Percentiles rank a stretch among this genome's conserved stretches.
These are phyloP conservation scores for Vaccinium macrocarpon DNA, from an alignment of 148 eudicot genomes.

Conservation along the genomic window DNA sequence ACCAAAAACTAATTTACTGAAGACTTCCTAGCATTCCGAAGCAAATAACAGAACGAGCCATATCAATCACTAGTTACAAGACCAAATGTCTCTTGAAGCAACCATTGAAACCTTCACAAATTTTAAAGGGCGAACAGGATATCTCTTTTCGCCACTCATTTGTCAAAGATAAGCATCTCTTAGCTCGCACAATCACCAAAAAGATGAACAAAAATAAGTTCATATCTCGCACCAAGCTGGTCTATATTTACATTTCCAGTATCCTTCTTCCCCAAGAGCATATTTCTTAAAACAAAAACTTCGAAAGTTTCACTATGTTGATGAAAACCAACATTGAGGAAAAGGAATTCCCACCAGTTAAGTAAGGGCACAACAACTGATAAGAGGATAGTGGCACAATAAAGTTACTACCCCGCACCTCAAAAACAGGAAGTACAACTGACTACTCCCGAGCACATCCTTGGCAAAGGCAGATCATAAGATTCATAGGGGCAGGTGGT, in stretches of 20 bases:
- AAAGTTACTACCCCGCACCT: background rate
- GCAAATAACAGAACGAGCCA: background rate
- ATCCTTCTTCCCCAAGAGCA: background rate
- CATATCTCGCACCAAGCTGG: background rate
- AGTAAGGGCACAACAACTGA: background rate
- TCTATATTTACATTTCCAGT: background rate
- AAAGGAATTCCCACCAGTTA: background rate
- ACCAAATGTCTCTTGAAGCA: conserved; percentile 1
- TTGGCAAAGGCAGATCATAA: background rate
- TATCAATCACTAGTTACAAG: background rate
- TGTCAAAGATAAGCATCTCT: background rate
- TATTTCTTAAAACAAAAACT: background rate
- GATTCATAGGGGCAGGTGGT: background rate
- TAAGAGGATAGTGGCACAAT: background rate
- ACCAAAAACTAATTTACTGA: background rate
- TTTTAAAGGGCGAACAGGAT: background rate
- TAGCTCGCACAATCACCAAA: background rate
- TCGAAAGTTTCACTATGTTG: background rate
- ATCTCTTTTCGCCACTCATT: background rate
- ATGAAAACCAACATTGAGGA: background rate
- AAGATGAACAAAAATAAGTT: background rate
- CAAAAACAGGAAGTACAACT: background rate
- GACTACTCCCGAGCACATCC: background rate
- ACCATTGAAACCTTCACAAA: background rate
- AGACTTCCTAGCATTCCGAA: background rate